These are phyloP conservation scores for Stachybotrys chlorohalonatus DNA, from an alignment of 2,329 filamentous ascomycete species.

Conservation along the genomic window DNA sequence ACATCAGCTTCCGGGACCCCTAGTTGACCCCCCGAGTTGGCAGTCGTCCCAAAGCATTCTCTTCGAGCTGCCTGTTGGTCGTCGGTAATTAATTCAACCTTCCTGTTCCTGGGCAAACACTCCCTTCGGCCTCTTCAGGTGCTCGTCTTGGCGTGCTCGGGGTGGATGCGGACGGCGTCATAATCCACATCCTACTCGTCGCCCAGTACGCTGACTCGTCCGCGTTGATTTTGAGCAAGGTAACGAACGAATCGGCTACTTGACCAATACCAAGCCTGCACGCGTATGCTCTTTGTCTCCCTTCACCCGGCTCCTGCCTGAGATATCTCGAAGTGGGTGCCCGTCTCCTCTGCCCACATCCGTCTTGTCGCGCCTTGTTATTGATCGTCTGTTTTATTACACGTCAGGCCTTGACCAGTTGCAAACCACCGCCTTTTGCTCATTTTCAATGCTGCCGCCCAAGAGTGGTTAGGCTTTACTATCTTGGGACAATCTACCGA, in stretches of 20 bases:
- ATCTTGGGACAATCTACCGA: neutral
- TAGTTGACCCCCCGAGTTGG: no score
- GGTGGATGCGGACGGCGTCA: no score
- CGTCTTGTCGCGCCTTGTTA: neutral
- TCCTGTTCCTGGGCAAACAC: no score
- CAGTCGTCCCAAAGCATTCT: no score
- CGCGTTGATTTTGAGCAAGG: no score
- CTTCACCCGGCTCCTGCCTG: neutral
- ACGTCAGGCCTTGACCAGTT: neutral
- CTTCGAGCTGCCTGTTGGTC: no score
- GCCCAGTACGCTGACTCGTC: no score
- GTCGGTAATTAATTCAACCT: no score
- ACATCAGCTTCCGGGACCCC: no score
- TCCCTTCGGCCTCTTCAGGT: no score
- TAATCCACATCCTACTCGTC: no score
- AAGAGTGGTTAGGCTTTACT: neutral
- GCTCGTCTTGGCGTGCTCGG: no score
- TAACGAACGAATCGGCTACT: neutral
- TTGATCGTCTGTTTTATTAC: neutral
- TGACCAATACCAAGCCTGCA: neutral
- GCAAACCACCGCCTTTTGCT: neutral
- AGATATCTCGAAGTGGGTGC: neutral
- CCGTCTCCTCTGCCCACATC: neutral
- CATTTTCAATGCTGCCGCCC: neutral
- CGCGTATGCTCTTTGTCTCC: neutral